These are phyloP conservation scores for Penicillium angulare DNA, from an alignment of 495 filamentous ascomycete genomes.

Conservation along the genomic window DNA sequence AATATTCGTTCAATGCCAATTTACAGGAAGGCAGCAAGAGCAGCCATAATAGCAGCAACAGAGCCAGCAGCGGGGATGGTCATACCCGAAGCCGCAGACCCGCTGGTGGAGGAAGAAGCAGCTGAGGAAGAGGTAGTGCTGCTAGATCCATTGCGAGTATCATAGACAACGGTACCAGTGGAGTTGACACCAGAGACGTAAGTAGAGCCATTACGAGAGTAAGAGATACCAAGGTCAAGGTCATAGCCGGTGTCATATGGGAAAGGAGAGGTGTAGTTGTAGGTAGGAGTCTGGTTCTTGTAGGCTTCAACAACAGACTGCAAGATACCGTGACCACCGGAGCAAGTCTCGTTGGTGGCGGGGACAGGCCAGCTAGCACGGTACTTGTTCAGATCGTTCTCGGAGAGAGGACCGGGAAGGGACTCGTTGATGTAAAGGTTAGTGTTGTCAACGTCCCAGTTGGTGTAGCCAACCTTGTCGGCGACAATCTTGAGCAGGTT, in stretches of 20 bases:
- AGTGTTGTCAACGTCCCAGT: slow-evolving; percentile 39
- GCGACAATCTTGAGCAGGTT: slow-evolving; percentile 61
- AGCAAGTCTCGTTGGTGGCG: slow-evolving; percentile 34
- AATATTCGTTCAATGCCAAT: no score
- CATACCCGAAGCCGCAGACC: background rate
- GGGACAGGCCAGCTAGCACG: slow-evolving; percentile 37
- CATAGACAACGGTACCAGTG: slow-evolving; percentile 1
- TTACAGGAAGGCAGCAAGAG: background rate
- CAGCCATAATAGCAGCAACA: background rate
- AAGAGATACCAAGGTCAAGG: slow-evolving; percentile 23
- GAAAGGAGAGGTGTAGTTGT: slow-evolving; percentile 40
- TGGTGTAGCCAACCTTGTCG: slow-evolving; percentile 52
- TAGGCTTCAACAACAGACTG: slow-evolving; percentile 36
- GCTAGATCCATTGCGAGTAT: background rate
- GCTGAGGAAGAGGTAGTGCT: background rate
- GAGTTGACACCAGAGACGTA: slow-evolving; percentile 9
- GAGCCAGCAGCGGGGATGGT: background rate
- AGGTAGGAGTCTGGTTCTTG: slow-evolving; percentile 23
- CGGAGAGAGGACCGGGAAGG: slow-evolving; percentile 40
- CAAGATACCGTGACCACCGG: slow-evolving; percentile 38
- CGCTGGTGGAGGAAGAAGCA: background rate
- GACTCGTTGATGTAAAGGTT: slow-evolving; percentile 41
- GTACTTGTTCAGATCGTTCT: slow-evolving; percentile 24
- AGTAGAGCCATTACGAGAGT: slow-evolving; percentile 10
- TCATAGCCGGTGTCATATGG: slow-evolving; percentile 31